Percentiles rank a stretch among this genome's conserved stretches.
These are phyloP conservation scores for Zopfia rhizophila DNA, from an alignment of 2,329 filamentous ascomycete genomes.

Conservation along the genomic window DNA sequence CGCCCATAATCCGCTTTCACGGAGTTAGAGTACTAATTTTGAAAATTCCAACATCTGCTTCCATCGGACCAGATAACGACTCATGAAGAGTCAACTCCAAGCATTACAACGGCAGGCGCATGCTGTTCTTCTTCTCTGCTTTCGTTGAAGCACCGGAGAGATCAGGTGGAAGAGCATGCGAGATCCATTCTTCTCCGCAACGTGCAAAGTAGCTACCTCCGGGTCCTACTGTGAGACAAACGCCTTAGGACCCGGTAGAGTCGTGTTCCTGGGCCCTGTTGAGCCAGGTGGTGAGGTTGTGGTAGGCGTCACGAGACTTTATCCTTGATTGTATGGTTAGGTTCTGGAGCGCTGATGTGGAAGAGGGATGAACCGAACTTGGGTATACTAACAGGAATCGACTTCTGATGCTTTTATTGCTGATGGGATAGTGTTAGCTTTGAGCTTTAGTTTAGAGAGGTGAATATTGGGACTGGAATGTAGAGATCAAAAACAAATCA, in stretches of 20 bases:
- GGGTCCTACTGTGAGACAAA: conserved; percentile 19
- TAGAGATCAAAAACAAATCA: too few relatives aligned
- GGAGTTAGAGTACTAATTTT: conserved; percentile 8
- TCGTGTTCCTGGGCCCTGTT: conserved; percentile 12
- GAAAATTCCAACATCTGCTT: conserved; percentile 9
- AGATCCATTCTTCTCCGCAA: conserved; percentile 8
- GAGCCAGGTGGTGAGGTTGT: conserved; percentile 24
- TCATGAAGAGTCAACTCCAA: conserved; percentile 17
- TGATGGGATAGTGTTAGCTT: too few relatives aligned
- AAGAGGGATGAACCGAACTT: conserved; percentile 2
- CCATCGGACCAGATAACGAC: conserved; percentile 18
- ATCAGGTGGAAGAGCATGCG: conserved; percentile 15
- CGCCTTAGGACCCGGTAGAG: conserved; percentile 4
- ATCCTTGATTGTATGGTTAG: too few relatives aligned
- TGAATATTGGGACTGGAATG: too few relatives aligned
- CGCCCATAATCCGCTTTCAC: neutral
- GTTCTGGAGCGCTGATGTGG: too few relatives aligned
- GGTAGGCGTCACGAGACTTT: conserved; percentile 11
- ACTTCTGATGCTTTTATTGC: too few relatives aligned
- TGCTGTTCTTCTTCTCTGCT: conserved; percentile 5
- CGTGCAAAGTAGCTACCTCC: conserved; percentile 24
- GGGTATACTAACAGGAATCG: too few relatives aligned
- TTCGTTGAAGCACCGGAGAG: conserved; percentile 4
- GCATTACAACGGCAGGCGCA: conserved; percentile 9
- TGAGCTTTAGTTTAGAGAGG: too few relatives aligned